A percentile compares a stretch with the other conserved stretches of the same genome.
These are phyloP conservation scores for Craterostigma plantagineum DNA, from an alignment of 257 asterid species.

Conservation along the genomic window DNA sequence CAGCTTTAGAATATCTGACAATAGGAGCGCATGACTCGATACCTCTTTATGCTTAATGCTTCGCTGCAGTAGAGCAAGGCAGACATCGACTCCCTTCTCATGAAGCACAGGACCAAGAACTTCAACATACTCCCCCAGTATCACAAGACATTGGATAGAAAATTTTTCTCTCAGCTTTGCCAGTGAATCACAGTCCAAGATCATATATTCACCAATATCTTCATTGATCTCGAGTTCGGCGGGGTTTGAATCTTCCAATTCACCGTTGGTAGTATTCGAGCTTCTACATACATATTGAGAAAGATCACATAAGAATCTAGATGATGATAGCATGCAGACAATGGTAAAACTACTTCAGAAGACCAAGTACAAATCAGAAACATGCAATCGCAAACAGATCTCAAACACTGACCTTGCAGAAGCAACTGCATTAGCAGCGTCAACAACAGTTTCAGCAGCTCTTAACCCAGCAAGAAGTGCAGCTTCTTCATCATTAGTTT, in stretches of 20 bases:
- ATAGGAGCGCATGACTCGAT: conserved; percentile 21
- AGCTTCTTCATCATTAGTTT: conserved; percentile 70
- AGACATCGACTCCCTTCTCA: conserved; percentile 95
- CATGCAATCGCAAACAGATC: conserved; percentile 8
- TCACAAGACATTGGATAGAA: conserved; percentile 81
- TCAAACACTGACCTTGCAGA: conserved; percentile 39
- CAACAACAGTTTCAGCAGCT: conserved; percentile 82
- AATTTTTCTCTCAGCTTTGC: conserved; percentile 85
- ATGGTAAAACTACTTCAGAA: conserved; percentile 1
- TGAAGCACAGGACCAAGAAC: conserved; percentile 97
- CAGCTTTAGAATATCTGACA: conserved; percentile 79
- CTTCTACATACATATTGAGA: conserved; percentile 21
- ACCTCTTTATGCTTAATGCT: conserved; percentile 53
- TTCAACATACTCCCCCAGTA: conserved; percentile 93
- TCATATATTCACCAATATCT: conserved; percentile 39
- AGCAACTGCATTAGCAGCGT: conserved; percentile 73
- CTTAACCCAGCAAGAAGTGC: conserved; percentile 78
- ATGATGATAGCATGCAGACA: not conserved
- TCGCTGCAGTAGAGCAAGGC: conserved; percentile 65
- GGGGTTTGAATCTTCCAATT: conserved; percentile 29
- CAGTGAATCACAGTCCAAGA: conserved; percentile 50
- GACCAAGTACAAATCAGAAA: conserved; percentile 6
- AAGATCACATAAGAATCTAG: conserved; percentile 1
- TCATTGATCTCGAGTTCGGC: conserved; percentile 35
- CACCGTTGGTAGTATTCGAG: conserved; percentile 26